phyloP scores from a whole-genome alignment of 441 rosid genomes.

The Cnidoscolus chayamansa region DNA sequence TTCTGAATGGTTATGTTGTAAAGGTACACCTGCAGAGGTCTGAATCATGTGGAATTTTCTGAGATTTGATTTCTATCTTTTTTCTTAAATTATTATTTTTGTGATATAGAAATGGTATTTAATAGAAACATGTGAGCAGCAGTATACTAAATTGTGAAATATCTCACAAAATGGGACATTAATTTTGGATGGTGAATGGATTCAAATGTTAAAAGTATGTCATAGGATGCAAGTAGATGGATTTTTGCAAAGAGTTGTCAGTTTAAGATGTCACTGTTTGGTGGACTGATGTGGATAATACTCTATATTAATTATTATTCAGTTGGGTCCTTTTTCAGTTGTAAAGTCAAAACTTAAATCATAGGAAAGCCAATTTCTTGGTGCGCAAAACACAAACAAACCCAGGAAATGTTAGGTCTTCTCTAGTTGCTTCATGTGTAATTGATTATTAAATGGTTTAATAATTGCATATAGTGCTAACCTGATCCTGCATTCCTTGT shows the following conservation, averaged over 20 bases:
- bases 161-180: not conserved
- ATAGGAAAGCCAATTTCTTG: not conserved
- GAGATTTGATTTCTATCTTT: not conserved
- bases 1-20: not conserved
- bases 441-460: conserved; percentile 31
- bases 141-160: not conserved
- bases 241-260: not conserved
- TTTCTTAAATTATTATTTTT: not conserved
- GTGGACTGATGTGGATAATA: not conserved
- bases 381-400: not conserved
- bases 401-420: not conserved
- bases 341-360: too few species aligned
- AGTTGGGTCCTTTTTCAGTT: not conserved
- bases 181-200: not conserved
- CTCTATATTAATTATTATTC: not conserved
- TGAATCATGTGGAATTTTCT: not conserved
- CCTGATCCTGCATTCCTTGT: conserved; percentile 21
- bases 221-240: not conserved
- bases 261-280: not conserved
- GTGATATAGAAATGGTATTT: not conserved
- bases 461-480: conserved; percentile 16
- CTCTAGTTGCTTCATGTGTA: not conserved
- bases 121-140: not conserved
- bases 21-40: not conserved
- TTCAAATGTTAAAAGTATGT: not conserved